Evolutionary conservation across 345 rosid genomes (phyloP), one percentile per base, ranked within the genome.

Genomic region (Geranium brycei): DNA sequence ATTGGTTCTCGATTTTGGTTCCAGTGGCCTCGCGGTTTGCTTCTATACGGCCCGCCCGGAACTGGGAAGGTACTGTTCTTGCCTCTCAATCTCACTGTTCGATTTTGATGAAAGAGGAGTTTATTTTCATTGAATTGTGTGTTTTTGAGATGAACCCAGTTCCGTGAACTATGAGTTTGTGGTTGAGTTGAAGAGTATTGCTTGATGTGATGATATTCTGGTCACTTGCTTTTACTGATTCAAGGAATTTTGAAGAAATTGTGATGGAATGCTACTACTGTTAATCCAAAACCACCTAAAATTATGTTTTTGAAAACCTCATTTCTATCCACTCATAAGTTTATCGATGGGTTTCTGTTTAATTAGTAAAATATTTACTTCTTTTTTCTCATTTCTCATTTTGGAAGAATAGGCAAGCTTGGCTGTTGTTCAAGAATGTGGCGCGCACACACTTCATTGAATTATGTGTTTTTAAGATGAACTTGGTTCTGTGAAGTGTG

Each of bases 21-120:
- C 61, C 81, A 87, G 95, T 89, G 95, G 96, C 89, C 90, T 64
- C 79, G 81, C 70, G 95, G 97, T 64, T 77, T 89, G 78, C 93
- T 92, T 60, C 70, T 92, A 6, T 90, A 87, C 32, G 96, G 99
- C 38, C 96, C 95, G 16, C 97, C 97, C 2, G 97, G 96, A 61
- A 87, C 95, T 13, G 99, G 99, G 40, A 93, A 93, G 96, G 99
- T 92, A 76, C 19, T 17, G 23, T n/a, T 19, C 53, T 47, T 47
- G 28, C 28, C 28, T 23, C 28, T 23, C 28, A 23, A 23, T 23
- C 28, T 23, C 28, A 23, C 28, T 23, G 41, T 35, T 35, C 3
- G 0, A 4, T 35, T 3, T 4, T 35, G 5, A 35, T 35, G 4
- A 10, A 41, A 17, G 3, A 6, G 51, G 57, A 53, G 10, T 47